Percentiles rank a stretch among this genome's conserved stretches.
These are phyloP conservation scores for Suillus hirtellus DNA, from an alignment of 768 basidiomycete genomes.

Conservation along the genomic window DNA sequence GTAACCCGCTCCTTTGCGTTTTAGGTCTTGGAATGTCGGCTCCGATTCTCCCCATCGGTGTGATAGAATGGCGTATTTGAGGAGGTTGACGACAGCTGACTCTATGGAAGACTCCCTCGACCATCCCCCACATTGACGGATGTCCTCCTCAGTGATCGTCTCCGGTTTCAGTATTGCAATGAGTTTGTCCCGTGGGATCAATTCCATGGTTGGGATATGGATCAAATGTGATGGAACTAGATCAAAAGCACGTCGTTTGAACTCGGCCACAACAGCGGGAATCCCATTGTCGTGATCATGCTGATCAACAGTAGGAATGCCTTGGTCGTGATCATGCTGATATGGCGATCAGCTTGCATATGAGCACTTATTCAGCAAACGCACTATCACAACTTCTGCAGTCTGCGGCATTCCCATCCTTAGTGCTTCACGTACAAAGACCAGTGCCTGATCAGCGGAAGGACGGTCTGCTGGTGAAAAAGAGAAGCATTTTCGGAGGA, in stretches of 20 bases:
- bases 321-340: neutral
- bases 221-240: constrained; percentile 6
- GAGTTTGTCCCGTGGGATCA: constrained; percentile 4
- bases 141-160: constrained; percentile 3
- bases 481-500: constrained; percentile 3
- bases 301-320: neutral
- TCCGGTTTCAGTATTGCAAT: constrained; percentile 8
- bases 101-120: neutral
- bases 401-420: neutral
- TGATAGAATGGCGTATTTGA: constrained; percentile 16
- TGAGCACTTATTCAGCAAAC: neutral
- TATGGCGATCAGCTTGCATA: neutral
- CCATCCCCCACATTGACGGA: neutral
- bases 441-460: neutral
- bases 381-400: neutral
- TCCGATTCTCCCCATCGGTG: constrained; percentile 14
- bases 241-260: constrained; percentile 14
- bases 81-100: neutral
- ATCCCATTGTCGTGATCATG: neutral
- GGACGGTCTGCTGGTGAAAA: neutral
- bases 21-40: constrained; percentile 7
- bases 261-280: constrained; percentile 2
- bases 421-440: neutral
- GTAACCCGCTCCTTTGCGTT: constrained; percentile 15
- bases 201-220: constrained; percentile 6